These are phyloP conservation scores for Thalassiosira profunda DNA, from an alignment of 108 stramenopile species.

Conservation along the genomic window DNA sequence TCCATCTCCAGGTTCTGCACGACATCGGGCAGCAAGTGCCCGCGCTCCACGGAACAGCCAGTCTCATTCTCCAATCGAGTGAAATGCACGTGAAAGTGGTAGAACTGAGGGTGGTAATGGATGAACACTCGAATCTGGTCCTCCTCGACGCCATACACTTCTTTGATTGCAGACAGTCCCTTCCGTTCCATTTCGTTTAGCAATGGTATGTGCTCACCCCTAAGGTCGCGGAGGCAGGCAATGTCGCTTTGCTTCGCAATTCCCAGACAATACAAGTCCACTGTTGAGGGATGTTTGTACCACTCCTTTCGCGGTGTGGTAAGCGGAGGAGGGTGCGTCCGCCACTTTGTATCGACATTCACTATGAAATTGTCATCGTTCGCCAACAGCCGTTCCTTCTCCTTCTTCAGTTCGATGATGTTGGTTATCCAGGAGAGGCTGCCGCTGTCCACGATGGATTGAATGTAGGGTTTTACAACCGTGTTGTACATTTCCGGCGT, in stretches of 20 bases:
- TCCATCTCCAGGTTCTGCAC: slow-evolving; percentile 77
- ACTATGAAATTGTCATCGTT: slow-evolving; percentile 65
- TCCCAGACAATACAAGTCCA: slow-evolving; percentile 72
- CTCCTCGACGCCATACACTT: slow-evolving; percentile 58
- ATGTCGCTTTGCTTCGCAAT: slow-evolving; percentile 57
- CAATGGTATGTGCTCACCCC: slow-evolving; percentile 60
- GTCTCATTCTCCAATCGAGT: slow-evolving; percentile 69
- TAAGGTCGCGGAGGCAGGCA: slow-evolving; percentile 63
- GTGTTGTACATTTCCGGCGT: slow-evolving; percentile 53
- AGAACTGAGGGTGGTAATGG: slow-evolving; percentile 85
- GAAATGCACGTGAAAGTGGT: slow-evolving; percentile 82
- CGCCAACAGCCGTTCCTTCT: slow-evolving; percentile 67
- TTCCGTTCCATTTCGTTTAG: slow-evolving; percentile 50
- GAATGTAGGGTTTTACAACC: slow-evolving; percentile 46
- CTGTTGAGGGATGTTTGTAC: slow-evolving; percentile 31
- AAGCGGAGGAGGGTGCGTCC: too few species aligned
- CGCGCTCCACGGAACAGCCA: slow-evolving; percentile 65
- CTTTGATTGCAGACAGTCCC: slow-evolving; percentile 55
- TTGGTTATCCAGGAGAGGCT: slow-evolving; percentile 59
- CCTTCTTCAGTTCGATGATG: slow-evolving; percentile 53
- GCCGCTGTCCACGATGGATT: slow-evolving; percentile 50
- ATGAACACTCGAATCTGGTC: slow-evolving; percentile 72
- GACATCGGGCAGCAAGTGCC: slow-evolving; percentile 71
- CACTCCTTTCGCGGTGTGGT: slow-evolving; percentile 43
- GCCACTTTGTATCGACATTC: slow-evolving; percentile 86